Evolutionary conservation across 2,329 filamentous ascomycete species (phyloP).

Genomic region (Dactylellina sp.): DNA sequence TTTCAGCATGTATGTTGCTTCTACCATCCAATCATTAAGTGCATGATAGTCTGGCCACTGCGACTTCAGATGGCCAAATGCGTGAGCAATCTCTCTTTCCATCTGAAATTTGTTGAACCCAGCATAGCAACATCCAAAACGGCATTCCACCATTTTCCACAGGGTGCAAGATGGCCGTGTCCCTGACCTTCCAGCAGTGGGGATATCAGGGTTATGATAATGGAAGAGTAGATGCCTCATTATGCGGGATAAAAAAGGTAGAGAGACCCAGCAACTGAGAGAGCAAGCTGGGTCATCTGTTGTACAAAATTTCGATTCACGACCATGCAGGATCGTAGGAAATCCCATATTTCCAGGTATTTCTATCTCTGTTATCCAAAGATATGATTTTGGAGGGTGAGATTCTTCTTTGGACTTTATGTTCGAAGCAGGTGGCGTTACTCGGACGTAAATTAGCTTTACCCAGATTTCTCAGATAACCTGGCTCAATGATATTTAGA

Average conservation of each 20-base stretch:
- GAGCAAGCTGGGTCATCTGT: not conserved
- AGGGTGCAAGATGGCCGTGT: not conserved
- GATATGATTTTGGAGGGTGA: no score
- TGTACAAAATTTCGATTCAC: not conserved
- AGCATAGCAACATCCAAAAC: not conserved
- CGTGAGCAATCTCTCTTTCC: constrained; percentile 6
- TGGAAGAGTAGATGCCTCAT: not conserved
- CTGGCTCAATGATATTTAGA: no score
- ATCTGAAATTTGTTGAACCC: not conserved
- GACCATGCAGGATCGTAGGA: not conserved
- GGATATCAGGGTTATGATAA: not conserved
- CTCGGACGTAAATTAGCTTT: no score
- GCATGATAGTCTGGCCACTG: constrained; percentile 19
- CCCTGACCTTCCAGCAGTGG: not conserved
- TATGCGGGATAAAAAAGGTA: not conserved
- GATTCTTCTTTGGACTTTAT: no score
- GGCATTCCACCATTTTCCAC: not conserved
- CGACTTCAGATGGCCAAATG: not conserved
- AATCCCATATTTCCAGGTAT: not conserved
- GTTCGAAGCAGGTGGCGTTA: no score
- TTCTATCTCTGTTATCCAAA: no score
- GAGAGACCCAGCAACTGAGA: not conserved
- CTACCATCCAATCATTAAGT: not conserved
- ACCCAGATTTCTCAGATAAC: no score
- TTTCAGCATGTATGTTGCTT: no score